Evolutionary conservation across 129 eudicot genomes (phyloP), one percentile per base, ranked within the genome.

Genomic region (Pulicaria dysenterica): DNA sequence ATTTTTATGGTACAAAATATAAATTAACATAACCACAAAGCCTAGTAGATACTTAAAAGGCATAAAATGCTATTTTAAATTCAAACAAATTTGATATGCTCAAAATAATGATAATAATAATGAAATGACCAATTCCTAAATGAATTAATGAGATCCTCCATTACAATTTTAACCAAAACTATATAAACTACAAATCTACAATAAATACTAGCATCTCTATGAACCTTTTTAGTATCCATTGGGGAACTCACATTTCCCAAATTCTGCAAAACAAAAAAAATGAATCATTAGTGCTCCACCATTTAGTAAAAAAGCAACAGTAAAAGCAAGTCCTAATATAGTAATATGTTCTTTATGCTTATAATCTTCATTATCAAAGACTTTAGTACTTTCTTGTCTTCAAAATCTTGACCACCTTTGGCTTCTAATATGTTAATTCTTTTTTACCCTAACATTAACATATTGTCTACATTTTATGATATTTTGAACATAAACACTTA

Each of bases 231-330:
- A 49, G 45, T 81, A 73, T 65, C 86, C 91, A 11, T 78, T 61
- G 55, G 92, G 91, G 62, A 93, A 81, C 55, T 89, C 96, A 77
- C 98, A 93, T 53, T 87, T 87, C 34, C 96, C 98, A 79, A 55
- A 93, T 72, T 78, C 98, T 93, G 89, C 88, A 85, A 67, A 81
- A 58, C 31, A 48, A 56, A 16, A 17, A 44, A 43, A 48, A 43
- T 37, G 8, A 63, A 50, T 63, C 45, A 65, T 64, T 75, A 66
- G 45, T 8, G 6, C 57, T 54, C 61, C 79, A 69, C 10, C 31
- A 77, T 8, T 69, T 47, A 43, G 19, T 69, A 41, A 43, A 40
- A 64, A 74, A 16, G 77, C 50, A 61, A 58, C 45, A 7, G 24
- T 5, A 19, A 72, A 72, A 43, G 16, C 55, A 64, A 54, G 7